Evolutionary conservation across 1,139 yeast species (phyloP), one percentile per base, ranked within the genome.

Genomic region (Groenewaldozyma sp.): DNA sequence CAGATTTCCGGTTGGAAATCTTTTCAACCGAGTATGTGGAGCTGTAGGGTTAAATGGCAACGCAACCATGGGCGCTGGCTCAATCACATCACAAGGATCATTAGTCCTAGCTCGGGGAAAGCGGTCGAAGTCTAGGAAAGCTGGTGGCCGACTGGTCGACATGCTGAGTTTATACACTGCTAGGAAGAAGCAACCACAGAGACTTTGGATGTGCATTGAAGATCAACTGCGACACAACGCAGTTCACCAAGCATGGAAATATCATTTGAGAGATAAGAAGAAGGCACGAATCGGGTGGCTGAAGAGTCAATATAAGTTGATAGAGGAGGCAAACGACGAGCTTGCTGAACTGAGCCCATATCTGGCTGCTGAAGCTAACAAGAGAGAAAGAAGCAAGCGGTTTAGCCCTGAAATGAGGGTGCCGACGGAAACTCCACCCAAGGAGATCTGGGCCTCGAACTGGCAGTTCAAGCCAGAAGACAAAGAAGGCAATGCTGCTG

Each of bases 351-450:
- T 71, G 31, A 72, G 63, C 47, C 73, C 76, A 0, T 65, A 62
- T 44, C 65, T 82, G 24, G 61, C 56, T 45, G 75, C 60, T 47
- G 71, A 70, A 45, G 70, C 70, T 31, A 78, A 81, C 28, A 71
- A 69, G 54, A 60, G 65, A 40, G 73, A 75, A 46, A 56, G 58
- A 31, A 68, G 69, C 44, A 73, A 71, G 42, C 50, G 65, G 34
- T 62, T 62, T 43, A 49, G 59, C 17, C 56, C 59, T 2, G 95
- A 88, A 54, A 61, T 86, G 65, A 74, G 94, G 56, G 76, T 83
- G 3, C 97, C 98, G 26, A 82, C 95, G 1, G 94, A 87, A 42
- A 84, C 69, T 47, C 98, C 98, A n/a, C 82, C 97, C 31, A 77
- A 75, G 54, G 71, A 74, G 46, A 71, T 84, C 22, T 88, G 97